Base-by-base conservation (phyloP, 164 flowering plant genomes). In the Stephania cephalantha region DNA sequence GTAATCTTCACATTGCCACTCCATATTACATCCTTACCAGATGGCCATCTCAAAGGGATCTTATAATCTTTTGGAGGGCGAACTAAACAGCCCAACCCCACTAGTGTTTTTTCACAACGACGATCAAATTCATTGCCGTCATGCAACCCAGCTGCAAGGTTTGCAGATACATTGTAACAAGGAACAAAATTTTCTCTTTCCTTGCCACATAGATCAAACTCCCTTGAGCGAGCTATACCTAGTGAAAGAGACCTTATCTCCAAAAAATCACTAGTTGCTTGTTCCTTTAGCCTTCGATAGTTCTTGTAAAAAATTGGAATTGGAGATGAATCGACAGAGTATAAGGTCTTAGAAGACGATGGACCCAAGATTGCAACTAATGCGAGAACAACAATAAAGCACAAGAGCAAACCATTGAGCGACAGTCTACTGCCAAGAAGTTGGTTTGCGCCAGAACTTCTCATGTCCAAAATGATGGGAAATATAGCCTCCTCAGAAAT, bases 11-110 rank as follows among this genome's bases (percentile, higher is more conserved):
- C 96, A 84, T 95, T 95, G 63, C 87, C 97, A 78, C 89, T 91
- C 97, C 98, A 95, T 75, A 95, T 91, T 53, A 95, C 89, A 82
- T 95, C 99, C 79, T 87, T 82, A 46, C 99, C 98, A 78, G 88
- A 81, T 4, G 99, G 99, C 99, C 99, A 95, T 69, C 89, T 84
- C 68, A 95, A 78, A 7, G 99, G 97, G 68, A 83, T 91, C 89
- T 91, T 95, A 81, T 95, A 95, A 29, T 93, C 96, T 85, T 90
- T 93, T 0, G 97, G 97, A 46, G 98, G 91, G 25, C 97, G 97
- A 78, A 90, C 85, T 81, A 95, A 78, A 81, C 98, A 95, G 22
- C 79, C 80, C 12, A 71, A 71, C 17, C 80, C 79, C 63, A 72
- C 81, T 68, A 77, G 69, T 42, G 88, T 85, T 15, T 87, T 42